Evolutionary conservation across 305 asterid genomes (phyloP), one percentile per base, ranked within the genome.

Genomic region (Fraxinus platypoda): DNA sequence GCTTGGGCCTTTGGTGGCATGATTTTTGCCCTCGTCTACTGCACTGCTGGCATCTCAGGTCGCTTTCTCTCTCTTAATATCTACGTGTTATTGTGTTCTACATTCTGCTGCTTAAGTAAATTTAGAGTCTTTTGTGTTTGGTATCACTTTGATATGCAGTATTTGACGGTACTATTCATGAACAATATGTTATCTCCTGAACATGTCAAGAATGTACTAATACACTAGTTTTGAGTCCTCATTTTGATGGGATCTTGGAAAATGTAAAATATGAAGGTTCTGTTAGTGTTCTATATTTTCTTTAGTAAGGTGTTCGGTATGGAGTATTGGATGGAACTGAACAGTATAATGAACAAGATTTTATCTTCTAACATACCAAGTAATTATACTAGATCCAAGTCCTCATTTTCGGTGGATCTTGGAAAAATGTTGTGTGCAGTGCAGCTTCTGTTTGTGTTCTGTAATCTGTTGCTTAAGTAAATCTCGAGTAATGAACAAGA

Each of bases 1-100:
- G 97, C 95, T 64, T 92, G 97, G 97, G 91, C 97, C 23, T 92
- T 92, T 75, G 97, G 97, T 19, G 97, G 97, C 46, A 92, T 92
- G 97, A 92, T 92, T 73, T 92, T 92, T 54, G 93, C 95, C 81
- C 97, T 92, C 13, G 97, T 92, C 43, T 92, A 92, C 89, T 92
- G 93, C 90, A 92, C 94, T 25, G 94, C 97, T 81, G 97, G 97
- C 8, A 87, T 92, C 74, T 91, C 97, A 81, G 93, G 94, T 92
- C 81, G 2, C 17, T 74, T 4, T 54, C 12, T 78, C 17, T 76
- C 4, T 78, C 43, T 37, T n/a, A 17, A 17, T 52, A 6, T 17
- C 21, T 75, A 41, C 15, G 37, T 31, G 8, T 3, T 46, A 15
- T 25, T 21, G 34, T 19, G 2, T 33, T 21, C 26, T 41, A 38